phyloP scores from a whole-genome alignment of 2,329 filamentous ascomycete genomes.

The Colletotrichum incanum region DNA sequence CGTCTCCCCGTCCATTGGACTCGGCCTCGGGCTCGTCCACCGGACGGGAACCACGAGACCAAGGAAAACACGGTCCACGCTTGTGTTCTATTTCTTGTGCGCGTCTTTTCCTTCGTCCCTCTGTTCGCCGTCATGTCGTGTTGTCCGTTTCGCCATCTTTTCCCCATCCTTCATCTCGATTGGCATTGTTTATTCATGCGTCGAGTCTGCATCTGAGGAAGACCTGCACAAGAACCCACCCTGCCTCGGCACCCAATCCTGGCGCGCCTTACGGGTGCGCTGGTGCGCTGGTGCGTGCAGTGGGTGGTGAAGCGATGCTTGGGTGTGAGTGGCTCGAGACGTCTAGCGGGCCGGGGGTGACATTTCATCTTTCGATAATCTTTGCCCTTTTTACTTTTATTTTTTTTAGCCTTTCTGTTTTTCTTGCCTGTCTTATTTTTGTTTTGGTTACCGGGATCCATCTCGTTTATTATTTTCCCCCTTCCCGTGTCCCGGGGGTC shows the following conservation, averaged over 20 bases:
- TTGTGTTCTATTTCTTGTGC: slow-evolving; percentile 10
- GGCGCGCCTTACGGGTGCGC: background rate
- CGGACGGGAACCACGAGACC: background rate
- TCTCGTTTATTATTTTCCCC: slow-evolving; percentile 10
- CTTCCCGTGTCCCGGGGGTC: slow-evolving; percentile 17
- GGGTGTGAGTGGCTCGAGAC: background rate
- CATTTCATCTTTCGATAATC: slow-evolving; percentile 14
- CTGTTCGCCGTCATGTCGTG: slow-evolving; percentile 3
- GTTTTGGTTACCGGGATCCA: slow-evolving; percentile 21
- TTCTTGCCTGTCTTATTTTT: slow-evolving; percentile 28
- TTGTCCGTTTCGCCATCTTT: slow-evolving; percentile 4
- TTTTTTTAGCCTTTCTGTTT: slow-evolving; percentile 29
- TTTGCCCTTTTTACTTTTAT: background rate
- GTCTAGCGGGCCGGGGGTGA: slow-evolving; percentile 8
- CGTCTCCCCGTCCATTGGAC: background rate
- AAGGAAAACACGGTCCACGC: background rate
- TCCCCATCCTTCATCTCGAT: slow-evolving; percentile 36
- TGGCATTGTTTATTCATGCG: slow-evolving; percentile 43
- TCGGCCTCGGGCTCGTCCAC: too few species aligned
- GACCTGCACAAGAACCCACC: slow-evolving; percentile 26
- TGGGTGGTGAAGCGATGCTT: background rate
- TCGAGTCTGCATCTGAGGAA: background rate
- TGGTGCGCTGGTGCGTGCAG: background rate
- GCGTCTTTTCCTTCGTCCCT: background rate
- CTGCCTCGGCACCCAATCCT: slow-evolving; percentile 20